Evolutionary conservation across 805 yeast species (phyloP).

Genomic region (Candida dendrica): DNA sequence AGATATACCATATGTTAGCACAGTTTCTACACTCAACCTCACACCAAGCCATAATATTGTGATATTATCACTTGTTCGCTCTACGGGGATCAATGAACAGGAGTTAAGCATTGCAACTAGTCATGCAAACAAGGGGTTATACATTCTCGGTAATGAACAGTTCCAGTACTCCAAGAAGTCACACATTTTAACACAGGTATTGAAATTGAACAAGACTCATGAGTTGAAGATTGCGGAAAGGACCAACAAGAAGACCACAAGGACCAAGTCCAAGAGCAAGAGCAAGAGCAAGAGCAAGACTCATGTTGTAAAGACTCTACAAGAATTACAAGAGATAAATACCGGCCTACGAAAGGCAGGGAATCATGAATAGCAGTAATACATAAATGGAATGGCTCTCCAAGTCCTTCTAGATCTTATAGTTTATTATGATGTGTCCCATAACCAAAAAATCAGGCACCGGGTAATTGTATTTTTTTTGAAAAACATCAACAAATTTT

Average conservation of each 20-base stretch:
- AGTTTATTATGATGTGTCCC: too few relatives aligned
- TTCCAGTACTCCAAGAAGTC: not conserved
- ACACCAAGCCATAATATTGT: constrained; percentile 2
- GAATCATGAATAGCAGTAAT: too few relatives aligned
- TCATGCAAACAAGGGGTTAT: not conserved
- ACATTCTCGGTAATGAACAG: not conserved
- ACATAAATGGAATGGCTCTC: too few relatives aligned
- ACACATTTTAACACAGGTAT: not conserved
- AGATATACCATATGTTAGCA: not conserved
- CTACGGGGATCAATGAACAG: not conserved
- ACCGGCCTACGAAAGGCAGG: too few relatives aligned
- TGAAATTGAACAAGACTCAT: not conserved
- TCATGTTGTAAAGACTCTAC: not conserved
- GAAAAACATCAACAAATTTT: too few relatives aligned
- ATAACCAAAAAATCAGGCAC: not conserved
- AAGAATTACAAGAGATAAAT: not conserved
- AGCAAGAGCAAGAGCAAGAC: not conserved
- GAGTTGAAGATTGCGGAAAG: not conserved
- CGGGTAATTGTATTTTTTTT: too few relatives aligned
- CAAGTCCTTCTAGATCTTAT: too few relatives aligned
- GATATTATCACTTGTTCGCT: constrained; percentile 2
- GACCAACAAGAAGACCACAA: not conserved
- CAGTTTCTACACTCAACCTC: constrained; percentile 1
- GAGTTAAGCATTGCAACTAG: not conserved
- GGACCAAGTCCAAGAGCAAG: not conserved